Conservation (phyloP, 192 early-diverging fungal genomes). For the Coemansia sp. region DNA sequence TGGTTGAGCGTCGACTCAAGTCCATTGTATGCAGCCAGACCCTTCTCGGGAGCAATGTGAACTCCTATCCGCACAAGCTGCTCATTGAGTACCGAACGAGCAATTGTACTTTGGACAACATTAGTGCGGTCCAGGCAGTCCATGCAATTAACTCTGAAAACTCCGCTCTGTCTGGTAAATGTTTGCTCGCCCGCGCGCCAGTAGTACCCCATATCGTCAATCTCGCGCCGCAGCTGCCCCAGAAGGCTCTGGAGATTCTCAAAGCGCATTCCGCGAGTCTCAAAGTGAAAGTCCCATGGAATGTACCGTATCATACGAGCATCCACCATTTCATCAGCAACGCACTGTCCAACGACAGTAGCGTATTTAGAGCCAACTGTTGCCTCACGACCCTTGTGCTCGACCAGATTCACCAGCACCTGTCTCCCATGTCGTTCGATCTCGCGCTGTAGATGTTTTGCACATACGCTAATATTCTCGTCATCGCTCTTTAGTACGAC, state of each 20-base stretch:
- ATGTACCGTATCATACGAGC: slow-evolving; percentile 58
- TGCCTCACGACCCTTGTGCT: slow-evolving; percentile 64
- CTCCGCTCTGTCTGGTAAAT: slow-evolving; percentile 50
- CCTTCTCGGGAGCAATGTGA: slow-evolving; percentile 62
- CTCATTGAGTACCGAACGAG: slow-evolving; percentile 60
- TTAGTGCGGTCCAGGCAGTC: slow-evolving; percentile 98
- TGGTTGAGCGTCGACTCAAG: slow-evolving; percentile 67
- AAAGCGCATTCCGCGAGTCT: slow-evolving; percentile 89
- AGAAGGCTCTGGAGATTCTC: slow-evolving; percentile 81
- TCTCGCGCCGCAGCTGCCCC: slow-evolving; percentile 63
- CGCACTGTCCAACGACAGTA: slow-evolving; percentile 49
- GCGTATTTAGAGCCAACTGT: slow-evolving; percentile 64
- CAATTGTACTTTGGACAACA: slow-evolving; percentile 75
- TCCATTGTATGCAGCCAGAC: slow-evolving; percentile 59
- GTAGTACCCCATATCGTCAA: slow-evolving; percentile 62
- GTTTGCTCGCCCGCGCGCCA: slow-evolving; percentile 22
- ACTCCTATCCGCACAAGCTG: slow-evolving; percentile 68
- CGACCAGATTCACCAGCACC: slow-evolving; percentile 64
- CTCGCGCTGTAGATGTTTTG: slow-evolving; percentile 57
- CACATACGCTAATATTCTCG: slow-evolving; percentile 58
- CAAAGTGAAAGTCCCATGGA: slow-evolving; percentile 93
- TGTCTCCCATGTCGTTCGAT: slow-evolving; percentile 55
- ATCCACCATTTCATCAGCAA: slow-evolving; percentile 37
- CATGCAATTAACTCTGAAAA: slow-evolving; percentile 88
- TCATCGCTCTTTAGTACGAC: slow-evolving; percentile 52